These are phyloP conservation scores for Naumovozyma castellii DNA, from an alignment of 805 yeast genomes.

Conservation along the genomic window DNA sequence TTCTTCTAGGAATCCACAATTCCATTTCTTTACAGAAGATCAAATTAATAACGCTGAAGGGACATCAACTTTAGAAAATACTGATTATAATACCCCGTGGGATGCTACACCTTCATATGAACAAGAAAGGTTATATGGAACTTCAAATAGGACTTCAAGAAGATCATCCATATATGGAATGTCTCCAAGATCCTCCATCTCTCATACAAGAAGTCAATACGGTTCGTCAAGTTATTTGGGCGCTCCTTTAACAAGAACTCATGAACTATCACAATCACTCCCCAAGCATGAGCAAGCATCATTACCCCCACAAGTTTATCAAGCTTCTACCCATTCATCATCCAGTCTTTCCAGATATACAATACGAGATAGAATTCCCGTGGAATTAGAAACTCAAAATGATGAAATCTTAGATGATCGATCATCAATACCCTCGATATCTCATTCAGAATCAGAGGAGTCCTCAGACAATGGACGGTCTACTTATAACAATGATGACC, in stretches of 20 bases:
- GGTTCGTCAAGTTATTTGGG: slow-evolving; percentile 16
- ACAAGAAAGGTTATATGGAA: slow-evolving; percentile 33
- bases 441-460: slow-evolving; percentile 10
- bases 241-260: slow-evolving; percentile 12
- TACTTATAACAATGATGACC: slow-evolving; percentile 15
- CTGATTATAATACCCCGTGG: slow-evolving; percentile 71
- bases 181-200: slow-evolving; percentile 15
- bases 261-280: neutral
- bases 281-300: neutral
- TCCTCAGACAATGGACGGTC: slow-evolving; percentile 16
- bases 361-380: slow-evolving; percentile 32
- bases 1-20: slow-evolving; percentile 36
- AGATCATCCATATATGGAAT: slow-evolving; percentile 17
- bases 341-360: slow-evolving; percentile 31
- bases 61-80: slow-evolving; percentile 62
- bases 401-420: slow-evolving; percentile 29
- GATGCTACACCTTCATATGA: slow-evolving; percentile 43
- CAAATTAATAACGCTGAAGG: slow-evolving; percentile 86
- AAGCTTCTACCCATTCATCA: slow-evolving; percentile 25
- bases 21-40: slow-evolving; percentile 73
- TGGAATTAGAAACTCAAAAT: slow-evolving; percentile 27
- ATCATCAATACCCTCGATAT: slow-evolving; percentile 14
- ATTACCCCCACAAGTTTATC: slow-evolving; percentile 5
- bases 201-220: slow-evolving; percentile 7
- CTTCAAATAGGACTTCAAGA: slow-evolving; percentile 16